A percentile compares a stretch with the other conserved stretches of the same genome.
These are phyloP conservation scores for Hymenoscyphus albidus DNA, from an alignment of 2,329 filamentous ascomycete species.

Conservation along the genomic window DNA sequence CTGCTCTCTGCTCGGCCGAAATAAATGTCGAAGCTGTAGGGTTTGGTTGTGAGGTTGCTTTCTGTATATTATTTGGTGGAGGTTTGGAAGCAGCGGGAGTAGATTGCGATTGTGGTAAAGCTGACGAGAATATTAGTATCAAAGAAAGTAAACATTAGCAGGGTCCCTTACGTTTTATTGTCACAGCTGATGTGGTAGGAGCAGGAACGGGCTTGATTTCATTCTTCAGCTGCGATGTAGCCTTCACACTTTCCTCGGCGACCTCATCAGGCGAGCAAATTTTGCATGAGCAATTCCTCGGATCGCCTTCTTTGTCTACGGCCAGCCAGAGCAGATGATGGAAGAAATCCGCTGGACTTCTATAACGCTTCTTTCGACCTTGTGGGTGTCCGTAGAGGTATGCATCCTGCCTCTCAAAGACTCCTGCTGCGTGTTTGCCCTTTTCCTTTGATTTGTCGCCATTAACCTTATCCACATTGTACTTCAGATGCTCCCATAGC, in stretches of 20 bases:
- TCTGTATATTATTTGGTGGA: neutral
- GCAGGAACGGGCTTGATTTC: constrained; percentile 14
- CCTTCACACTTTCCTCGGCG: constrained; percentile 36
- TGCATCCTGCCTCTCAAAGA: constrained; percentile 53
- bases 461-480: constrained; percentile 41
- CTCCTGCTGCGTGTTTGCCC: constrained; percentile 41
- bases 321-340: constrained; percentile 55
- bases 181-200: constrained; percentile 3
- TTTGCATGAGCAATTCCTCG: constrained; percentile 53
- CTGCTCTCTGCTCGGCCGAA: constrained; percentile 46
- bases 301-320: constrained; percentile 48
- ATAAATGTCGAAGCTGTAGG: constrained; percentile 27
- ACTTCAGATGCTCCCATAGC: constrained; percentile 56
- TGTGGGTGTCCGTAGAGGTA: constrained; percentile 58
- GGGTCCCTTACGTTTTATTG: constrained; percentile 6
- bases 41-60: constrained; percentile 7
- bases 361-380: constrained; percentile 53
- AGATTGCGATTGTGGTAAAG: constrained; percentile 3
- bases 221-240: constrained; percentile 15
- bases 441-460: constrained; percentile 39
- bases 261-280: constrained; percentile 49
- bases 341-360: constrained; percentile 57
- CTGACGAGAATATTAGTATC: constrained; percentile 7
- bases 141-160: neutral
- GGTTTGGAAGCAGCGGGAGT: neutral